Base-by-base conservation (phyloP, 2,329 filamentous ascomycete genomes). In the Grosmannia clavigera region DNA sequence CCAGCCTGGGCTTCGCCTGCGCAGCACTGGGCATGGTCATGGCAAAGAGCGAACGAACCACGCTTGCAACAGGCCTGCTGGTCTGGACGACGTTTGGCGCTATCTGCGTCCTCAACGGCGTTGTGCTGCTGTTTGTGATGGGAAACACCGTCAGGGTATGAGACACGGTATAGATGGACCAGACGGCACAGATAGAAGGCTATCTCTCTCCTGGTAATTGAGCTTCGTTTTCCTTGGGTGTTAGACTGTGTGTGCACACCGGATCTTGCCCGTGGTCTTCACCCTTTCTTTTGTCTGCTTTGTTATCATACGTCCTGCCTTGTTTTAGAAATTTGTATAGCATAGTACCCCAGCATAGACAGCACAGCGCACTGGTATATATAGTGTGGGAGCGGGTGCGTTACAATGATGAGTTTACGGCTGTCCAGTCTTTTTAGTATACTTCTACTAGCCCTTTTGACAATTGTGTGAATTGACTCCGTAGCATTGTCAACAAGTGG, bases 1-100 rank as follows among this genome's bases (percentile, higher is more conserved):
- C 81, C 35, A 88, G 85, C 64, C 69, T 91, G 50, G 78, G 84
- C 62, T 84, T 84, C 66, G 82, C 82, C 0, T 81, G 83, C 55
- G 74, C 80, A 14, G 86, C 79, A 1, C 75, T 89, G 7, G 82
- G 79, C 40, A 78, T 81, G 68, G 78, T 81, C 64, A 69, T 85
- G 14, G 79, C 80, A 57, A 76, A 82, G 43, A 71, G 74, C 50
- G 76, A 79, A 56, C 68, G 66, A 16, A 65, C 81, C 10, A 67
- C 74, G 3, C 67, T 76, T 58, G 55, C 74, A 27, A 76, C 22
- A 4, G 19, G 78, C 58, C 75, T 76, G 6, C 70, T 76, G 16
- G 74, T 79, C 4, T 72, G 74, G 64, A 63, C 69, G 0, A 70
- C 76, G 0, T 78, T 83, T 64, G 64, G 73, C 0, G 67, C 70